Evolutionary conservation across 1,284 basidiomycete genomes (phyloP), one percentile per base, ranked within the genome.

Genomic region (Blastosporella zonata): DNA sequence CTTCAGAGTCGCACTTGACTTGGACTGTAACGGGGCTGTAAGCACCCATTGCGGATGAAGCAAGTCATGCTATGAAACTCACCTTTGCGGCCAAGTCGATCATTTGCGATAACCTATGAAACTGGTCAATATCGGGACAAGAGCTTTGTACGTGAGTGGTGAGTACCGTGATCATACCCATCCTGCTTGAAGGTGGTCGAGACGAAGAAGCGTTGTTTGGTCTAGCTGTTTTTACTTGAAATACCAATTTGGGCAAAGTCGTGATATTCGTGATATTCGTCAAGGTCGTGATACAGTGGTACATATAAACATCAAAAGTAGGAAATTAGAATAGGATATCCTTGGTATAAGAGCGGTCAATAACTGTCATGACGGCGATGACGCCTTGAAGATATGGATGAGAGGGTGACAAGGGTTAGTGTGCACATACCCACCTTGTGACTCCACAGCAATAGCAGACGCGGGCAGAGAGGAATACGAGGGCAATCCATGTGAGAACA

Each of bases 31-130:
- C 12, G 22, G 45, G 18, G 18, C 22, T 25, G 31, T 46, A 8
- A 29, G 29, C 38, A 20, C 15, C 45, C 20, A 39, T 13, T 20
- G 29, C 9, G 8, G 17, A 21, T 8, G 13, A 53, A 36, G 39
- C 2, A 21, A 27, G 6, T 15, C 44, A 15, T 13, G 17, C 22
- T 17, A 15, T 6, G n/a, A 2, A 39, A 44, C 56, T 47, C 38
- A 93, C 95, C 95, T 87, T 97, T 98, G 52, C 92, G 84, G 41
- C 96, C 96, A 47, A 97, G 78, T 64, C 96, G 88, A 75, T 98
- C 95, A 70, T 98, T 98, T 6, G 93, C 96, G 59, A 96, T 96
- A 53, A 98, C 84, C 84, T 97, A 49, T 2, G 6, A 6, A 34
- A 34, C 34, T 5, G 15, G 41, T 25, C 37, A 31, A 15, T 5